Conservation (phyloP, 2,329 filamentous ascomycete species). For the Talaromyces sp. region DNA sequence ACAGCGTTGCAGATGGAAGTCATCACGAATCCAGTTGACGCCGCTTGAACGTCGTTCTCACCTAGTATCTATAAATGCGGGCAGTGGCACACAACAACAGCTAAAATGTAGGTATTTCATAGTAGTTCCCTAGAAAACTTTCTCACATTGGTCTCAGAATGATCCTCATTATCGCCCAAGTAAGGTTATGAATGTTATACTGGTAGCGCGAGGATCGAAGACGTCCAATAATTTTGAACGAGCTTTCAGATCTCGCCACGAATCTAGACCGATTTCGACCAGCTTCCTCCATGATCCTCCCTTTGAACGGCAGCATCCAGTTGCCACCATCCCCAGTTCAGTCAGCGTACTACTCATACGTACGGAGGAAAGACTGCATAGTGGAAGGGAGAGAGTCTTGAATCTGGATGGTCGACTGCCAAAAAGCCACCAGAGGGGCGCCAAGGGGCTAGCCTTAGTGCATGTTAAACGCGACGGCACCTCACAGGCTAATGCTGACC, state of each 20-base stretch:
- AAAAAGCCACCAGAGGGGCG: conserved; percentile 20
- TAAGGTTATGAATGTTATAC: neutral
- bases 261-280: neutral
- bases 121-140: neutral
- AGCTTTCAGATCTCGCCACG: neutral
- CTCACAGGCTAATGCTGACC: conserved; percentile 5
- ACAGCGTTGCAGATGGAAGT: neutral
- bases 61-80: neutral
- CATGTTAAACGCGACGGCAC: conserved; percentile 5
- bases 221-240: neutral
- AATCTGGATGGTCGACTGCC: neutral
- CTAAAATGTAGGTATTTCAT: neutral
- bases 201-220: neutral
- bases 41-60: neutral
- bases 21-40: neutral
- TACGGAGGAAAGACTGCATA: neutral
- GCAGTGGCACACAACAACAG: neutral
- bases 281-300: neutral
- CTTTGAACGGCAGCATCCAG: neutral
- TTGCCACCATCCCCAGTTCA: neutral
- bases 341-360: neutral
- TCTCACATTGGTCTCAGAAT: neutral
- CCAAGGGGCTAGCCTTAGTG: conserved; percentile 2
- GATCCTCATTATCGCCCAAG: neutral
- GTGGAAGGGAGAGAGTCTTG: neutral